Percentiles rank a stretch among this genome's conserved stretches.
phyloP scores from a whole-genome alignment of 352 stramenopile genomes.

The Plasmopara viticola region DNA sequence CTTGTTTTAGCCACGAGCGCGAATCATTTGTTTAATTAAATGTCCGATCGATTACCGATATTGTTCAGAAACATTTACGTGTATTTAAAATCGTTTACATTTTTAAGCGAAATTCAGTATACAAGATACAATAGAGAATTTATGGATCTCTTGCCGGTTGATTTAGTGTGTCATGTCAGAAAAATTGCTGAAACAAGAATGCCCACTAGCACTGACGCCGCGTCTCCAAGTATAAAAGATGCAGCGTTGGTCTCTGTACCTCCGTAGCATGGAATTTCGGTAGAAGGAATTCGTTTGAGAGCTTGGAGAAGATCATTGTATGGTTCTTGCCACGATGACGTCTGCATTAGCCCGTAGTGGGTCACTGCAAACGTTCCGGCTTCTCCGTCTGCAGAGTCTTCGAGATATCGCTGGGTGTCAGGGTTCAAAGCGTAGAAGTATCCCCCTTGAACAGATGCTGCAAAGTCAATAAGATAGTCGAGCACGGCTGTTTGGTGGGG shows the following conservation, averaged over 20 bases:
- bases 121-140: not conserved
- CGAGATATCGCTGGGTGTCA: slow-evolving; percentile 49
- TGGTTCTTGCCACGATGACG: slow-evolving; percentile 44
- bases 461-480: slow-evolving; percentile 59
- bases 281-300: slow-evolving; percentile 36
- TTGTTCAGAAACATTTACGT: too few relatives aligned
- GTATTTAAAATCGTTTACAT: not conserved
- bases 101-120: not conserved
- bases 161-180: not conserved
- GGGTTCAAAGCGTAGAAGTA: slow-evolving; percentile 69
- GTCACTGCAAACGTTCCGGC: slow-evolving; percentile 41
- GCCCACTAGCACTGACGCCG: not conserved
- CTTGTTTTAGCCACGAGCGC: not conserved
- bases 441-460: slow-evolving; percentile 38
- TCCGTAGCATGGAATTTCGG: slow-evolving; percentile 55
- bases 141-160: not conserved
- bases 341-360: slow-evolving; percentile 55
- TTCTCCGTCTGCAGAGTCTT: slow-evolving; percentile 39
- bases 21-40: not conserved
- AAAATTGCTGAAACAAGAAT: not conserved
- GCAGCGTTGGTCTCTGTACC: slow-evolving; percentile 15
- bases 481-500: slow-evolving; percentile 50
- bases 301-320: slow-evolving; percentile 44
- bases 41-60: not conserved
- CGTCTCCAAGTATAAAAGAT: slow-evolving; percentile 1